Evolutionary conservation across 805 yeast genomes (phyloP).

Genomic region (Ogataea glucozyma): DNA sequence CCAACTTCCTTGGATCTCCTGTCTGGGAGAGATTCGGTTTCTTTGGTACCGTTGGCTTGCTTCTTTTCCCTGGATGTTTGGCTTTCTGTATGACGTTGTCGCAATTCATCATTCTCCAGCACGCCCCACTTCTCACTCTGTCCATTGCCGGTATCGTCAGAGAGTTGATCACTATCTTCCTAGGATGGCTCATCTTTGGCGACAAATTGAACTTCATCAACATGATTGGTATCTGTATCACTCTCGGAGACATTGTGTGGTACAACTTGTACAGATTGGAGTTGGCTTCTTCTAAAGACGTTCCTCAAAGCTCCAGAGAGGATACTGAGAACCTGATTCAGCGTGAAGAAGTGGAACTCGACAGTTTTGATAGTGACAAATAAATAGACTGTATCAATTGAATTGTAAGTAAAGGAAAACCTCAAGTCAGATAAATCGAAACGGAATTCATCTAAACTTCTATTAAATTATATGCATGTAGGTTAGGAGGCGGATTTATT

Average conservation of each 20-base stretch:
- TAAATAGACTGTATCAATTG: neutral
- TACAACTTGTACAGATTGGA: constrained; percentile 65
- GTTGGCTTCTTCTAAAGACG: constrained; percentile 14
- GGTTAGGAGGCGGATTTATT: neutral
- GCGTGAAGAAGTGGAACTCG: constrained; percentile 20
- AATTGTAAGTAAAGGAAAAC: too few relatives aligned
- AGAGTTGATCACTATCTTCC: constrained; percentile 75
- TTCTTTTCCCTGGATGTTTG: constrained; percentile 74
- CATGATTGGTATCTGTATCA: constrained; percentile 65
- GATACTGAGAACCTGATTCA: constrained; percentile 22
- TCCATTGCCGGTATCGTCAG: constrained; percentile 91
- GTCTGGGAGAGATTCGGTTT: constrained; percentile 64
- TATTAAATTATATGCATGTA: neutral
- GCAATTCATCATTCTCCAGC: constrained; percentile 76
- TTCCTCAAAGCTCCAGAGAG: constrained; percentile 10
- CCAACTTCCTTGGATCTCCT: constrained; percentile 46
- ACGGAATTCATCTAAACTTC: neutral
- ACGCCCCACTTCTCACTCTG: constrained; percentile 78
- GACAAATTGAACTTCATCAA: constrained; percentile 69
- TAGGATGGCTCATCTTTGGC: constrained; percentile 66
- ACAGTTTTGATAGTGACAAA: constrained; percentile 15
- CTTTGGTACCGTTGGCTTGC: constrained; percentile 49
- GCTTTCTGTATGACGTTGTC: constrained; percentile 85
- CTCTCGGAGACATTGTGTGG: constrained; percentile 72
- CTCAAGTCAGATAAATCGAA: too few relatives aligned